phyloP scores from a whole-genome alignment of 1,284 basidiomycete genomes.

The Lignosus rhinocerotis region DNA sequence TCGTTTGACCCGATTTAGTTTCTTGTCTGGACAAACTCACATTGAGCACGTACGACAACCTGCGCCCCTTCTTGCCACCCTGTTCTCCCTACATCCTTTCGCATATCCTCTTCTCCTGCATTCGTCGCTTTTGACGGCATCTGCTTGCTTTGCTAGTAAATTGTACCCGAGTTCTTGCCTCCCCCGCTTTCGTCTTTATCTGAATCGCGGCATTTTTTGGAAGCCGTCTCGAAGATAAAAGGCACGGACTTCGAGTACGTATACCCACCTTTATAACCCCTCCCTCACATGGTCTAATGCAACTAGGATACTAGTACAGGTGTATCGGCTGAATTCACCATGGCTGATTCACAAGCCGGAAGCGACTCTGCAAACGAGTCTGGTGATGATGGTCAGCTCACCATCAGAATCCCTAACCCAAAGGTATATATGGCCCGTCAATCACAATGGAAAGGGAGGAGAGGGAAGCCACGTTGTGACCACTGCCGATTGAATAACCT shows the following conservation, averaged over 20 bases:
- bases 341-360: conserved; percentile 42
- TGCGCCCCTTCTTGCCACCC: conserved; percentile 8
- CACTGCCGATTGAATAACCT: conserved; percentile 69
- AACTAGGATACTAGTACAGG: background rate
- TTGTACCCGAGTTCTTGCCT: background rate
- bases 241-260: background rate
- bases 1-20: conserved; percentile 37
- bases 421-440: conserved; percentile 45
- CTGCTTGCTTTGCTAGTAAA: background rate
- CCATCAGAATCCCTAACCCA: conserved; percentile 54
- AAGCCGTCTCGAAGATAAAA: background rate
- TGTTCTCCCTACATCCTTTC: background rate
- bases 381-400: conserved; percentile 59
- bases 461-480: conserved; percentile 72
- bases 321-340: conserved; percentile 5
- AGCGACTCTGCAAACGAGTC: conserved; percentile 46
- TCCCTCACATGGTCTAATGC: background rate
- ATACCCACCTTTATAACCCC: background rate
- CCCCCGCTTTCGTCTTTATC: too few species aligned
- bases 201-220: conserved; percentile 7
- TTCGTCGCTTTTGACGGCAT: background rate
- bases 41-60: conserved; percentile 19
- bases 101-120: background rate
- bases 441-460: conserved; percentile 69
- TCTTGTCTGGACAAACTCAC: conserved; percentile 35